Percentiles rank a stretch among this genome's conserved stretches.
Conservation (phyloP, 306 rosid species). For the Casuarina equisetifolia region DNA sequence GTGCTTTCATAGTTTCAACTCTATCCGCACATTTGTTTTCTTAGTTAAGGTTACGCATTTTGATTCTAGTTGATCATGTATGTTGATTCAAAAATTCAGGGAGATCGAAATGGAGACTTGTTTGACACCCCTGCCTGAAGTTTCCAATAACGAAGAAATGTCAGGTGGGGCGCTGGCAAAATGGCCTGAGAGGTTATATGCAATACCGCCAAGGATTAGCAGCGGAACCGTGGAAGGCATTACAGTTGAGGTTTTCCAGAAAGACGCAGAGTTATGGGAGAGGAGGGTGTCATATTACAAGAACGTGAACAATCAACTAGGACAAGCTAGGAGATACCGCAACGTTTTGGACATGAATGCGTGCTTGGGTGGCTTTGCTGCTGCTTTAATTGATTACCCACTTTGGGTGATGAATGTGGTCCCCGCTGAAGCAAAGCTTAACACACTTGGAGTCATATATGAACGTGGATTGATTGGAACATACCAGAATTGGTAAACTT, state of each 20-base stretch:
- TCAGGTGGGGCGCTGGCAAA: slow-evolving; percentile 64
- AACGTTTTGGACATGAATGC: slow-evolving; percentile 88
- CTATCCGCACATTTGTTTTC: not conserved
- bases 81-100: slow-evolving; percentile 40
- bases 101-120: slow-evolving; percentile 68
- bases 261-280: slow-evolving; percentile 60
- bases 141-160: slow-evolving; percentile 44
- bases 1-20: slow-evolving; percentile 12
- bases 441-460: slow-evolving; percentile 72
- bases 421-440: slow-evolving; percentile 54
- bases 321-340: slow-evolving; percentile 63
- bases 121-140: slow-evolving; percentile 71
- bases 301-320: slow-evolving; percentile 49
- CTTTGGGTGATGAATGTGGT: slow-evolving; percentile 94
- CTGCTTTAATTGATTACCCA: slow-evolving; percentile 56
- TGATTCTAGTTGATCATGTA: not conserved
- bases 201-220: slow-evolving; percentile 68
- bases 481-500: slow-evolving; percentile 70
- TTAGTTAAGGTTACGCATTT: not conserved
- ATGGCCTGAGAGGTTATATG: slow-evolving; percentile 68
- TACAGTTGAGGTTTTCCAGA: slow-evolving; percentile 38
- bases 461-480: slow-evolving; percentile 81
- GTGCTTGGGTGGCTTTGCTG: slow-evolving; percentile 79
- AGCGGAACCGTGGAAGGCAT: slow-evolving; percentile 56
- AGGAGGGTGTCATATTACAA: slow-evolving; percentile 62